Base-by-base conservation (phyloP, 306 rosid species). In the Lathyrus tuberosus region DNA sequence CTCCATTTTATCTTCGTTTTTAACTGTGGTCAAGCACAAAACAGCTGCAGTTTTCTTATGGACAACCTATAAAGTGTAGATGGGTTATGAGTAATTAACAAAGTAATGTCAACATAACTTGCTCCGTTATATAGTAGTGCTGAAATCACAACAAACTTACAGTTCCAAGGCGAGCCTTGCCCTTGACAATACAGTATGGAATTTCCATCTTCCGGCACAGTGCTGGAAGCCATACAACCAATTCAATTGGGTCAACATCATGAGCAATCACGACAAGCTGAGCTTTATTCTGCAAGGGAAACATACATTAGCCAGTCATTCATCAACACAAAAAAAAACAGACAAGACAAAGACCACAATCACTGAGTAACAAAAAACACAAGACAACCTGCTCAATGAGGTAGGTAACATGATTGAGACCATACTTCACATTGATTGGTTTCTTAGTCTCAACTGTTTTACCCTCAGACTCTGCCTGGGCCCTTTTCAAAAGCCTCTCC, bases 221-320 rank as follows among this genome's bases (percentile, higher is more conserved):
- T 0, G 96, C 88, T 4, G 96, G 96, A 58, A 90, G 91, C 96
- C 96, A 90, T 15, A 87, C 94, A 67, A 90, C 96, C 84, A 90
- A 67, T 77, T 90, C 91, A 4, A 87, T 90, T 1, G 96, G 96
- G 54, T 90, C 91, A 0, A 90, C 96, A 60, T 90, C 96, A 24
- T 90, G 96, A 15, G 96, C 96, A 46, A 90, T 90, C 54, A 90
- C 89, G 6, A 90, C 96, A n/a, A 90, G 81, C 47, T 90, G 96
- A 0, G 96, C 96, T 49, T 90, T 90, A 67, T 87, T 90, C 96
- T 90, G 89, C 40, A 15, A 40, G 38, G 1, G 18, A 62, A 66
- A 16, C 8, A 60, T 13, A 70, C 2, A 5, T 8, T 9, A 10
- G 18, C 0, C 16, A 22, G 35, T 16, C 24, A 30, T 3, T 65